Conservation (phyloP, 257 asterid genomes). For the Lithospermum erythrorhizon region DNA sequence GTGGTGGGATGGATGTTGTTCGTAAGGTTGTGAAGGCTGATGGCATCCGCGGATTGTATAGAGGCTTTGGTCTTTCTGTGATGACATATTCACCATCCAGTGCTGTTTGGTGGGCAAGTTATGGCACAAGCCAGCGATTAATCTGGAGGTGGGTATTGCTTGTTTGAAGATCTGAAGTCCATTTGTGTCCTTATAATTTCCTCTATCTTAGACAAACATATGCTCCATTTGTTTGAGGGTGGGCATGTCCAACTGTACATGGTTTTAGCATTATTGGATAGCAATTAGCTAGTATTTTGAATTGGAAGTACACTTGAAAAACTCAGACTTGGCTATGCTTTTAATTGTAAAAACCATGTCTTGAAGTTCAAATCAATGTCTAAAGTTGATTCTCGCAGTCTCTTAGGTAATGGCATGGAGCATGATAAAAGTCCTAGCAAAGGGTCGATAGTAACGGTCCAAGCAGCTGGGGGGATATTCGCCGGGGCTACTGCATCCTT, state of each 20-base stretch:
- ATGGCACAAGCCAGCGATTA: slow-evolving; percentile 95
- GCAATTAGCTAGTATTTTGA: too few relatives aligned
- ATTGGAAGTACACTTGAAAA: too few relatives aligned
- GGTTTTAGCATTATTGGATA: too few relatives aligned
- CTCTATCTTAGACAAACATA: too few relatives aligned
- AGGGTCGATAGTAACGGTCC: slow-evolving; percentile 59
- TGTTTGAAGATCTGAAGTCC: too few relatives aligned
- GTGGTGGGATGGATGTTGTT: slow-evolving; percentile 81
- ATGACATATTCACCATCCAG: slow-evolving; percentile 90
- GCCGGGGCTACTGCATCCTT: slow-evolving; percentile 93
- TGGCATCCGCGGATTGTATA: slow-evolving; percentile 82
- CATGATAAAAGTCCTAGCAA: slow-evolving; percentile 39
- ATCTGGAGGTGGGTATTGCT: slow-evolving; percentile 58
- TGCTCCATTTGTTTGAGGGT: too few relatives aligned
- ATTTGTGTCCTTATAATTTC: too few relatives aligned
- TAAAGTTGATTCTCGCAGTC: slow-evolving; percentile 20
- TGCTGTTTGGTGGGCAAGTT: slow-evolving; percentile 99
- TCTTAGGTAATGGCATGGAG: slow-evolving; percentile 46
- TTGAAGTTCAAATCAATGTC: not conserved
- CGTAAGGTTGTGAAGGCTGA: slow-evolving; percentile 75
- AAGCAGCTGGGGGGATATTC: slow-evolving; percentile 87
- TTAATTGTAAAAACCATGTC: too few relatives aligned
- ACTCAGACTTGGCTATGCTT: too few relatives aligned
- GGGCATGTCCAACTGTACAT: too few relatives aligned
- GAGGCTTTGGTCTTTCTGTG: slow-evolving; percentile 95